phyloP scores from a whole-genome alignment of 441 rosid genomes.

The Mallotus japonicus region DNA sequence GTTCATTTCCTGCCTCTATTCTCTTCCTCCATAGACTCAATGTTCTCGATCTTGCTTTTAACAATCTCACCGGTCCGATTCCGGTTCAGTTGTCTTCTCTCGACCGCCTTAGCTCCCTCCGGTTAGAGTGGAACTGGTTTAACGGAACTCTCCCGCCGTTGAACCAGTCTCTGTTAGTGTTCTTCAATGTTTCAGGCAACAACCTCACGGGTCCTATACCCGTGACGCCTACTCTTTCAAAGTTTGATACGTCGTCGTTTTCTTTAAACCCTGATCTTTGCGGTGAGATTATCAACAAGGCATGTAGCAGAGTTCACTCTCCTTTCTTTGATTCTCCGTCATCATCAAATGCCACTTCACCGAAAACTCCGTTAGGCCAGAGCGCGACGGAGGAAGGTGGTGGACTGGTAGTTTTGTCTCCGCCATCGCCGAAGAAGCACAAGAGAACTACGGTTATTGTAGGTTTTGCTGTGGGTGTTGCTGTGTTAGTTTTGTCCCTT shows the following conservation, averaged over 20 bases:
- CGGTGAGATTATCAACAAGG: slow-evolving; percentile 65
- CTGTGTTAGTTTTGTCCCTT: slow-evolving; percentile 40
- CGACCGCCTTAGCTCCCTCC: slow-evolving; percentile 51
- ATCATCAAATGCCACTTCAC: slow-evolving; percentile 33
- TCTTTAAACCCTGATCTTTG: slow-evolving; percentile 61
- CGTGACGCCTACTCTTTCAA: slow-evolving; percentile 53
- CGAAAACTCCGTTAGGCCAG: slow-evolving; percentile 48
- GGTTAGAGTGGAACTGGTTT: slow-evolving; percentile 58
- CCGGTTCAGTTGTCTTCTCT: slow-evolving; percentile 48
- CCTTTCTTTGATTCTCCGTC: slow-evolving; percentile 50
- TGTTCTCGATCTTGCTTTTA: slow-evolving; percentile 61
- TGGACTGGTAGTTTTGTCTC: slow-evolving; percentile 35
- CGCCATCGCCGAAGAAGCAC: slow-evolving; percentile 38
- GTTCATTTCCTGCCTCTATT: slow-evolving; percentile 53
- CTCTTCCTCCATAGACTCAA: slow-evolving; percentile 47
- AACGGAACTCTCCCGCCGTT: slow-evolving; percentile 64
- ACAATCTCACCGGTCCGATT: slow-evolving; percentile 52
- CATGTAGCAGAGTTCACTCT: slow-evolving; percentile 44
- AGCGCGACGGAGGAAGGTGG: slow-evolving; percentile 50
- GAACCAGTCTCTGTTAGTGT: slow-evolving; percentile 46
- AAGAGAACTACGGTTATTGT: slow-evolving; percentile 40
- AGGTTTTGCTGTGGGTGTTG: slow-evolving; percentile 50
- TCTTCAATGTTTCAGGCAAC: slow-evolving; percentile 71
- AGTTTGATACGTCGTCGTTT: slow-evolving; percentile 57
- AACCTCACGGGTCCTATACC: slow-evolving; percentile 69